A percentile compares a stretch with the other conserved stretches of the same genome.
phyloP scores from a whole-genome alignment of 768 basidiomycete genomes.

The Lactarius deliciosus region DNA sequence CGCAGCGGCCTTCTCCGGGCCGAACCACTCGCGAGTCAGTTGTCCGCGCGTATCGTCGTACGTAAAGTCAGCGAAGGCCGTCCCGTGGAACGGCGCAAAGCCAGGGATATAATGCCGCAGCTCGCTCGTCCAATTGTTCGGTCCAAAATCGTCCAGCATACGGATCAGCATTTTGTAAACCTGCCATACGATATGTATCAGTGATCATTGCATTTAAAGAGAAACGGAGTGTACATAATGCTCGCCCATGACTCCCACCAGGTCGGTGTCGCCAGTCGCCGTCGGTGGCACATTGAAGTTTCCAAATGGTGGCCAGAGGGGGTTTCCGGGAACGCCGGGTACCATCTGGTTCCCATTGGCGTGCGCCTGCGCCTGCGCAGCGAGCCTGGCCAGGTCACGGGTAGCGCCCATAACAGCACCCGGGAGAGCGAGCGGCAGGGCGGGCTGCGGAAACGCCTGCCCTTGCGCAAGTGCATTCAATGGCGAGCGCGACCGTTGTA shows the following conservation, averaged over 20 bases:
- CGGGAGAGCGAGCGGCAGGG: neutral
- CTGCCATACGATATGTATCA: constrained; percentile 5
- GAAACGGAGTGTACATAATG: constrained; percentile 22
- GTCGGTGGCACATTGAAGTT: constrained; percentile 11
- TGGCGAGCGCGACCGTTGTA: neutral
- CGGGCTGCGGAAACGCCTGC: neutral
- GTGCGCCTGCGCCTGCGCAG: neutral
- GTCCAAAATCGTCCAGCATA: constrained; percentile 29
- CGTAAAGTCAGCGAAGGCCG: constrained; percentile 32
- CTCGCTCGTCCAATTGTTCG: constrained; percentile 35
- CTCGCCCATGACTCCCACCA: constrained; percentile 30
- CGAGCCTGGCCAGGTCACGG: constrained; percentile 8
- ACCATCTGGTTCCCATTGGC: constrained; percentile 7
- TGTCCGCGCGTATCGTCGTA: constrained; percentile 32
- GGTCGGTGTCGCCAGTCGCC: constrained; percentile 15
- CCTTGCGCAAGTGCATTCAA: neutral
- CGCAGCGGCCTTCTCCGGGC: constrained; percentile 18
- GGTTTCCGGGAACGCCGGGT: neutral
- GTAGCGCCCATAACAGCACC: neutral
- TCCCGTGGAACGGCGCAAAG: constrained; percentile 25
- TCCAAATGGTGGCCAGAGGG: constrained; percentile 6
- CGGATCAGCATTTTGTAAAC: constrained; percentile 25
- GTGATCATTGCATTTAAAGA: no score
- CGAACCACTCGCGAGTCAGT: constrained; percentile 30
- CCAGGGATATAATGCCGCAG: constrained; percentile 28